phyloP scores from a whole-genome alignment of 129 eudicot genomes.

The Dittrichia graveolens region DNA sequence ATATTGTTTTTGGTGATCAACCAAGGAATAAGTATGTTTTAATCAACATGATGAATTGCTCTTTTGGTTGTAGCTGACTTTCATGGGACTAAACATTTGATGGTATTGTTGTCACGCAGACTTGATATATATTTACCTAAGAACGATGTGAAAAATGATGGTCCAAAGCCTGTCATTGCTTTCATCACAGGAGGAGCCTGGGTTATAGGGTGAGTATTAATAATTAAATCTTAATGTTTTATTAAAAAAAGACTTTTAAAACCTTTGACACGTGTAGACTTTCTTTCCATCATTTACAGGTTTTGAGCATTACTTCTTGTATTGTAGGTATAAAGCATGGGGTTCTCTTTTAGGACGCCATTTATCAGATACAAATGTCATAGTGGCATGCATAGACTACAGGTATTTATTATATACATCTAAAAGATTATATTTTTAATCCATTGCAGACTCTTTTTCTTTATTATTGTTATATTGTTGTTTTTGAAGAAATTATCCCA shows the following conservation, averaged over 20 bases:
- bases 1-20: constrained; percentile 79
- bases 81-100: constrained; percentile 7
- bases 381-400: constrained; percentile 98
- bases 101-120: constrained; percentile 45
- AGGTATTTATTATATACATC: constrained; percentile 44
- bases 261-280: not conserved
- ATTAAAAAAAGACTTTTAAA: not conserved
- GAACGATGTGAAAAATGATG: constrained; percentile 38
- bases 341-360: constrained; percentile 93
- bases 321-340: constrained; percentile 94
- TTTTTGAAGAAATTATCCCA: constrained; percentile 68
- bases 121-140: constrained; percentile 89
- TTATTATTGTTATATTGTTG: not conserved
- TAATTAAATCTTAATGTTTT: not conserved
- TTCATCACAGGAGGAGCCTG: constrained; percentile 98
- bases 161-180: constrained; percentile 89
- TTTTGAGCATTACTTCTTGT: constrained; percentile 11
- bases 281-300: not conserved
- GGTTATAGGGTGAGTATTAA: constrained; percentile 80
- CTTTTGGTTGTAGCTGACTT: constrained; percentile 9
- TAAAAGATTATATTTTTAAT: not conserved
- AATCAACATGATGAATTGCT: constrained; percentile 2
- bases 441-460: not conserved
- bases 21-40: constrained; percentile 82
- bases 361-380: constrained; percentile 71